Base-by-base conservation (phyloP, 2,329 filamentous ascomycete species). In the Fusarium sp. region DNA sequence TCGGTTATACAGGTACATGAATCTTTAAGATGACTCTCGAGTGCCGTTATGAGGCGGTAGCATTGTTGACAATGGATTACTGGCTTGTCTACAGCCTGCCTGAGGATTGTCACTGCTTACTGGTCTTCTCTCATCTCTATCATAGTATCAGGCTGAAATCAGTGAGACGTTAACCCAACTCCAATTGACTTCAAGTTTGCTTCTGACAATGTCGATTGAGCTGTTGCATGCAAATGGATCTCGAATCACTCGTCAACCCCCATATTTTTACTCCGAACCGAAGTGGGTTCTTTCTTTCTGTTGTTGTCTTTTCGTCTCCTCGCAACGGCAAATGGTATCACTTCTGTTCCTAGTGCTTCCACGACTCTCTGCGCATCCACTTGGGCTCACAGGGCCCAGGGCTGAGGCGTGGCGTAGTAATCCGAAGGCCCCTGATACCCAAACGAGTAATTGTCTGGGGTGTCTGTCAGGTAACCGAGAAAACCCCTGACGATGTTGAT, bases 291-390 rank as follows among this genome's bases (percentile, higher is more conserved):
- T 38, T 51, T 44, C 29, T 71, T 71, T 71, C 67, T 57, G 51
- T 62, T 62, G 40, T 50, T 57, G 46, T 59, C 58, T 58, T 43
- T 55, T 40, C 30, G 30, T 69, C 46, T 60, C 63, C 67, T 70
- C 59, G 51, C 29, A 65, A n/a, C 60, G 46, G 7, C 46, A 51
- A 52, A 52, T 61, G 38, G 16, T 46, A 50, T 42, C 51, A 66
- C 45, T 50, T 40, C 45, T 60, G 38, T 74, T 74, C 72, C 64
- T 71, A 70, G 68, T 61, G 66, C 70, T 75, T 75, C 73, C 73
- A 75, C 57, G 64, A 49, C 58, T 29, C 62, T 75, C 73, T 71
- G 67, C 55, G 63, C 59, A 66, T 60, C 70, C 70, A 73, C 70
- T 70, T 63, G 51, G 60, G 68, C 68, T 66, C 55, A 47, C 29